Base-by-base conservation (phyloP, 306 rosid species). In the Vigna radiata region DNA sequence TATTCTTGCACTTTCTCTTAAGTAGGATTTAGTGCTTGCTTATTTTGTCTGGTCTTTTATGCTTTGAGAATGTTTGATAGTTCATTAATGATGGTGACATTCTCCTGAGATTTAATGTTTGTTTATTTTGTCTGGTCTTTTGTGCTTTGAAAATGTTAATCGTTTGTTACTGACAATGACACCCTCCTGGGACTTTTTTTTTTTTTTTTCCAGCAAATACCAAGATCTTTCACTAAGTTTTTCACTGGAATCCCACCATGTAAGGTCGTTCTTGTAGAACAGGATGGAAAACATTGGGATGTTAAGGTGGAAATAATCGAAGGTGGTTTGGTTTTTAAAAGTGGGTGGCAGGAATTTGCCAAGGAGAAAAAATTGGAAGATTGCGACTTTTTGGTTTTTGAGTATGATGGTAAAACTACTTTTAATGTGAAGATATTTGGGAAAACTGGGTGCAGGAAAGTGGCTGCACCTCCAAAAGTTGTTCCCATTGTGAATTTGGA, bases 391-490 rank as follows among this genome's bases (percentile, higher is more conserved):
- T 62, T 75, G 79, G 52, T 75, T 63, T 75, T 63, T 75, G 44
- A 61, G 71, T 48, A 48, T 21, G 59, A 75, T 61, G 71, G 62
- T 49, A 18, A 4, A 0, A 62, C 79, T 16, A 31, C 49, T 0
- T 75, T 75, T 62, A 11, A 29, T 47, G 79, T 75, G 33, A 75
- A 75, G 79, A 75, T 75, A 48, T 75, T 75, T 75, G 62, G 71
- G 23, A 62, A 48, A 62, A 47, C 9, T 31, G 79, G 79, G 5
- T 61, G 70, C 70, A 75, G 50, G 46, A 75, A 75, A 62, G 70
- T 47, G 23, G 50, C 37, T 48, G 44, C 48, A 37, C 29, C 69
- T 63, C 29, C 69, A 8, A 61, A 46, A 31, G 0, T 25, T 47
- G 48, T n/a, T 31, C 79, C 79, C 36, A 11, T 14, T 60, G 6